Evolutionary conservation across 106 monocot genomes (phyloP), one percentile per base, ranked within the genome.

Genomic region (Iris macrosiphon): DNA sequence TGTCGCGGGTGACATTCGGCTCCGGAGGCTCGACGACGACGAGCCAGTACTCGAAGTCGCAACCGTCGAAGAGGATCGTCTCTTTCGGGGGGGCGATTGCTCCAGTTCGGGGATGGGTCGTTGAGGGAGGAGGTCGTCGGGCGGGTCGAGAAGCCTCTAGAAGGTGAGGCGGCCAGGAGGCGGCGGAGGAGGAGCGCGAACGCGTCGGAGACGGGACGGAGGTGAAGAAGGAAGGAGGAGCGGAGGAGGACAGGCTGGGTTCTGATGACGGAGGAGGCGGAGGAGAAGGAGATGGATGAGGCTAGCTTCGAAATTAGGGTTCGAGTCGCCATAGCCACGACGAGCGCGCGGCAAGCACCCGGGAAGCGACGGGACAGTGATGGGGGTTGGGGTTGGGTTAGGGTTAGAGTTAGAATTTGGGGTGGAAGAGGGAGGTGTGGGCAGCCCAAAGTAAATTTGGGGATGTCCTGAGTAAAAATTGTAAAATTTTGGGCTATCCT

Each of bases 11-110:
- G 19, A 59, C 15, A 18, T 55, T 70, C 41, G 75, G 74, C 15
- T 86, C 79, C 17, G 92, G 86, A 15, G 78, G 82, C 37, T 92
- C 92, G 49, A 92, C 20, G 37, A 92, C 92, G 27, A 92, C 79
- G 24, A 92, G 79, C 92, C 92, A 92, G 68, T 92, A 86, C 73
- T 92, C 92, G 65, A 92, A 92, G 63, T 92, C 92, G 48, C 92
- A 92, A 0, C 92, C 92, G 13, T 92, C 92, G 32, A 92, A 70
- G 13, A 92, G 69, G 44, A 92, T 92, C 9, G 92, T 92, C 67
- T 92, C 92, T 57, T 92, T 92, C n/a, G 92, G 92, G n/a, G 1
- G 92, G 92, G 22, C 92, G 65, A 45, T 86, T 86, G 78, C 86
- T 86, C 82, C 81, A 92, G 71, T 86, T 92, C 2, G 92, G 92